Evolutionary conservation across 1,284 basidiomycete species (phyloP), one percentile per base, ranked within the genome.

Genomic region (Tilletia indica): DNA sequence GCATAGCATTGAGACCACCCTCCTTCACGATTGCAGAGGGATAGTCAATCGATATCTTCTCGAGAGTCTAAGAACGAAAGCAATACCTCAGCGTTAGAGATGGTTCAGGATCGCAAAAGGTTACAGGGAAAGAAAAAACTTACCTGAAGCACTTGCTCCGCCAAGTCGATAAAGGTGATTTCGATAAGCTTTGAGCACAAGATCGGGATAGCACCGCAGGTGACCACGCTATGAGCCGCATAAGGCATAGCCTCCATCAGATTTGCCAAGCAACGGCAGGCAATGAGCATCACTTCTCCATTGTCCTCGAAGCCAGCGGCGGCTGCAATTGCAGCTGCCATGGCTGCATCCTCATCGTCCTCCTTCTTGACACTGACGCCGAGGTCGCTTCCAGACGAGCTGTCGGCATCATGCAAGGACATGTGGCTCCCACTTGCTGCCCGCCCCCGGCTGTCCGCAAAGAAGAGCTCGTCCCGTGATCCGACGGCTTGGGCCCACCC

Each of bases 401-500:
- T 76, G 64, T 61, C 67, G n/a, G 73, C 73, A 2, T 76, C 75
- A 19, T 54, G 51, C 16, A 54, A 25, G 6, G 47, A 19, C 48
- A 47, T 14, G 34, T 25, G 34, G 19, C 21, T 34, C 12, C 31
- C 25, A 19, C 31, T 31, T 31, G 42, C 39, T 16, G 42, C 39
- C 6, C 66, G 25, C 25, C 42, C 1, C 45, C 36, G 38, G 14
- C 36, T 11, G 36, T 64, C 4, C 34, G 34, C 34, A 14, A 38
- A 19, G 61, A 38, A 19, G 38, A 39, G 36, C 61, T 21, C 3
- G 19, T 14, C 14, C 61, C n/a, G 36, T 64, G 31, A 19, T 64
- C 61, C 4, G 21, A 34, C 0, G 82, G 79, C 69, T 79, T 78
- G 21, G 89, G 87, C 0, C 97, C 97, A 39, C 93, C 92, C 64